A percentile compares a stretch with the other conserved stretches of the same genome.
These are phyloP conservation scores for Neovahlkampfia damariscottae DNA, from an alignment of 78 protist genomes.

Conservation along the genomic window DNA sequence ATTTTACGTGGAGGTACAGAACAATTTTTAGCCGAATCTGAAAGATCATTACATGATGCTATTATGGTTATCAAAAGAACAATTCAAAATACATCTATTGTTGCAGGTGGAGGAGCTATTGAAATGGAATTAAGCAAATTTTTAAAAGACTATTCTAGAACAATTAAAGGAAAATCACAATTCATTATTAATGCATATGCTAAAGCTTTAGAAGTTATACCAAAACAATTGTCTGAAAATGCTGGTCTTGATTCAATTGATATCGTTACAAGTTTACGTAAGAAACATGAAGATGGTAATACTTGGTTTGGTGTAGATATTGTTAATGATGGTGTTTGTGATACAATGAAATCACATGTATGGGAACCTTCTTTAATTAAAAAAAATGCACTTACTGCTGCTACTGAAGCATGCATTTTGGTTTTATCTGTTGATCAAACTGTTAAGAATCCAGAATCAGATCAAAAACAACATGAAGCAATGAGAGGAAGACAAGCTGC, in stretches of 20 bases:
- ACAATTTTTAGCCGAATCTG: constrained; percentile 95
- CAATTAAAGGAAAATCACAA: constrained; percentile 86
- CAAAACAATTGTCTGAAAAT: constrained; percentile 87
- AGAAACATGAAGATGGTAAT: constrained; percentile 58
- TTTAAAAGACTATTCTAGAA: constrained; percentile 68
- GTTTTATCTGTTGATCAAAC: constrained; percentile 97
- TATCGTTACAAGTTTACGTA: constrained; percentile 92
- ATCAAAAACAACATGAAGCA: constrained; percentile 28
- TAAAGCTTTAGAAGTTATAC: constrained; percentile 92
- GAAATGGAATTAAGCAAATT: constrained; percentile 82
- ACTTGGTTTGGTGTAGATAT: constrained; percentile 95
- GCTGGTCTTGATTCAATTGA: constrained; percentile 98
- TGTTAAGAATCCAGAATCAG: constrained; percentile 68
- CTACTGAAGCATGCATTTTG: constrained; percentile 98
- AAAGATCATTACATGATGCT: constrained; percentile 98
- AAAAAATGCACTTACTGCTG: constrained; percentile 88
- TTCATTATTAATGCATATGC: constrained; percentile 89
- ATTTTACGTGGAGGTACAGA: constrained; percentile 98
- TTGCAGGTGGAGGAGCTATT: constrained; percentile 99
- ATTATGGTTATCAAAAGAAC: constrained; percentile 91
- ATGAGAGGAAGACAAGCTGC: background rate
- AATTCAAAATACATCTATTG: constrained; percentile 64
- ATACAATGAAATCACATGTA: constrained; percentile 80
- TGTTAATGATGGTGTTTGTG: constrained; percentile 79
- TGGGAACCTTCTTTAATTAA: constrained; percentile 97